Evolutionary conservation across 768 basidiomycete genomes (phyloP), one percentile per base, ranked within the genome.

Genomic region (Flagelloscypha sp.): DNA sequence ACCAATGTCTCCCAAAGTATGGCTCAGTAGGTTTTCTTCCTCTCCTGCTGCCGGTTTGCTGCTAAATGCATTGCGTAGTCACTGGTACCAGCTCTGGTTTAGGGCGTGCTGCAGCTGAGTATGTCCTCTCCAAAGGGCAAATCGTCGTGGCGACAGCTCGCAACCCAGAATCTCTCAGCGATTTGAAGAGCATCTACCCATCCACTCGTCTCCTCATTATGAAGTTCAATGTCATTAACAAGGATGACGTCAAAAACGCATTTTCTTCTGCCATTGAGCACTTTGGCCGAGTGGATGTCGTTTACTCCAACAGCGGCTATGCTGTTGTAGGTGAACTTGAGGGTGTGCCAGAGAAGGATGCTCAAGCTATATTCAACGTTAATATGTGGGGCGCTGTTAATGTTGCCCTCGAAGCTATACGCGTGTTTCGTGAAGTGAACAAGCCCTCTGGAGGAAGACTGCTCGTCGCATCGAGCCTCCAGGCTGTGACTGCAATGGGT

Each of bases 351-450:
- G 38, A 47, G 16, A 45, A 46, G 2, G 18, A 11, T 0, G 57
- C 55, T 5, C 40, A 37, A 1, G 40, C 28, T 1, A 9, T 53
- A 41, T 55, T 56, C 10, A 47, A 56, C 0, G 49, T 50, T 3
- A 56, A 58, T 22, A 48, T 54, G 24, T 54, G 48, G 55, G 48
- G 52, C 2, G 48, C 46, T 61, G 38, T 42, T 0, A 40, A 41
- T 23, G 59, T 59, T 21, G 58, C 42, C 22, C 39, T 37, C 17
- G 56, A 52, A 21, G 58, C 58, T 0, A 39, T 64, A 22, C 36
- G 37, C 19, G 49, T 54, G 37, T 58, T 62, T 41, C 50, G 61
- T 16, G 62, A 64, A 13, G 49, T 50, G 2, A 63, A 63, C 35
- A 40, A 52, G 8, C 54, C 59, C 7, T 30, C 40, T 19, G 30